A percentile compares a stretch with the other conserved stretches of the same genome.
Evolutionary conservation across 352 stramenopile genomes (phyloP).

Genomic region (Peronospora destructor): DNA sequence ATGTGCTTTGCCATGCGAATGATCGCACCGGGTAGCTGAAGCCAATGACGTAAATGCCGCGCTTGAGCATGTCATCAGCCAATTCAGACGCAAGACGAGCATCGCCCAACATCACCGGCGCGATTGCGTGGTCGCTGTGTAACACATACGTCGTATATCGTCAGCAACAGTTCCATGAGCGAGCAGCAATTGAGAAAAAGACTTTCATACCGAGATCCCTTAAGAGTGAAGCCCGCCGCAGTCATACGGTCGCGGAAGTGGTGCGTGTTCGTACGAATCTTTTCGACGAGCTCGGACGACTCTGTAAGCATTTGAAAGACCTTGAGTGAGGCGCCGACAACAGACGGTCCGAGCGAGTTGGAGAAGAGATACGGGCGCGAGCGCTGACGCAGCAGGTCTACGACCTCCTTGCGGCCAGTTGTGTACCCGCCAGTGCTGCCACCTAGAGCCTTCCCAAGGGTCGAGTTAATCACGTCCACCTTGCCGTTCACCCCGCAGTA

Average conservation of each 20-base stretch:
- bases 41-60: constrained; percentile 92
- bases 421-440: constrained; percentile 92
- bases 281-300: constrained; percentile 81
- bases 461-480: constrained; percentile 93
- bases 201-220: constrained; percentile 57
- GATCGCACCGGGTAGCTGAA: constrained; percentile 88
- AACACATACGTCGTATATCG: constrained; percentile 1
- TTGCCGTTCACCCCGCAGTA: constrained; percentile 86
- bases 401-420: constrained; percentile 80
- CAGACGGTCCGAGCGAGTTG: constrained; percentile 89
- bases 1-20: not conserved
- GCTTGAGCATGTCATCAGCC: constrained; percentile 88
- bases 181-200: not conserved
- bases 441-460: constrained; percentile 89
- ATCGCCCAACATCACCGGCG: constrained; percentile 89
- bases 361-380: constrained; percentile 91
- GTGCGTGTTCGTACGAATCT: constrained; percentile 86
- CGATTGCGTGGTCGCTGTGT: constrained; percentile 83
- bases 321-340: constrained; percentile 89
- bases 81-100: constrained; percentile 84
- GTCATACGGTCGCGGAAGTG: constrained; percentile 90
- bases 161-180: constrained; percentile 5
- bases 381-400: constrained; percentile 89
- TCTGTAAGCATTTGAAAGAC: constrained; percentile 90
- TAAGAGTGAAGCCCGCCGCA: constrained; percentile 85